Conservation (phyloP, 805 yeast genomes). For the Zygosaccharomyces rouxii region DNA sequence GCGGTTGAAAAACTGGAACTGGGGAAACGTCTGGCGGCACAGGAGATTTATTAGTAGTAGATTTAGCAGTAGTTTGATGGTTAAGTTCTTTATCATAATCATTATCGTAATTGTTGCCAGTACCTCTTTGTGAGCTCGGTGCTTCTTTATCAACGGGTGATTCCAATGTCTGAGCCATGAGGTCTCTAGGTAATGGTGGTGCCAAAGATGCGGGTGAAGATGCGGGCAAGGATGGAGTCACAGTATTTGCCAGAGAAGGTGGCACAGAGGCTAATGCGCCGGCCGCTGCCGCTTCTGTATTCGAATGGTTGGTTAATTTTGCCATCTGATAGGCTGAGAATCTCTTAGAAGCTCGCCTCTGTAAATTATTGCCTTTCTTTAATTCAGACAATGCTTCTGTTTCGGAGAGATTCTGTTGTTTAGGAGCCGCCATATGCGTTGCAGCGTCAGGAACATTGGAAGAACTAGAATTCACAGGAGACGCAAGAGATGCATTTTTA, state of each 20-base stretch:
- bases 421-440: neutral
- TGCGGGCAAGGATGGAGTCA: neutral
- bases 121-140: neutral
- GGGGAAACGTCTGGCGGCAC: neutral
- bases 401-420: conserved; percentile 16
- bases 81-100: neutral
- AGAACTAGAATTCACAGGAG: neutral
- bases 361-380: conserved; percentile 77
- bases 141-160: neutral
- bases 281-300: conserved; percentile 26
- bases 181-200: neutral
- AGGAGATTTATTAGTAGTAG: neutral
- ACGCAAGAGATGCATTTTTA: neutral
- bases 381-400: conserved; percentile 68
- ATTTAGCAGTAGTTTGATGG: neutral
- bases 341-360: conserved; percentile 88
- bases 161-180: conserved; percentile 1
- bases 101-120: neutral
- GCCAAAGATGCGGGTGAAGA: neutral
- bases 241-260: conserved; percentile 1
- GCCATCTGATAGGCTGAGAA: conserved; percentile 92
- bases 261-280: conserved; percentile 20
- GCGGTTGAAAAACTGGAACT: neutral
- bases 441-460: neutral
- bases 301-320: conserved; percentile 51